Conservation (phyloP, 176 grass and related monocot species). For the Eleusine coracana region DNA sequence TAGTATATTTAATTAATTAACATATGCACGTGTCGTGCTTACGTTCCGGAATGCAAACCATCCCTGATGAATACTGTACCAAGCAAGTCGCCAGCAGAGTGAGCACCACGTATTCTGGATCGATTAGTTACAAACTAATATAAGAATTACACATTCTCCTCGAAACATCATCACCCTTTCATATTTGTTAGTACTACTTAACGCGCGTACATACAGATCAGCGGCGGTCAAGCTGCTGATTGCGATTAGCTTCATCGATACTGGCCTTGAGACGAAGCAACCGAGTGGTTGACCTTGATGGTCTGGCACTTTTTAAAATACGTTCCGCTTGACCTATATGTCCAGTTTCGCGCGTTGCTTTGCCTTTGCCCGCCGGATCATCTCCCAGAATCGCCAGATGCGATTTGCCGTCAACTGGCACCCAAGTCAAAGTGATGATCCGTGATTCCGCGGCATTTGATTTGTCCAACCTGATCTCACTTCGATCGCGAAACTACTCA, state of each 20-base stretch:
- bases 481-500: no score
- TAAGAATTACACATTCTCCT: no score
- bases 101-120: not conserved
- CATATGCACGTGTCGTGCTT: not conserved
- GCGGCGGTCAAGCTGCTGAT: not conserved
- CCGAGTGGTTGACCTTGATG: not conserved
- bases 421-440: not conserved
- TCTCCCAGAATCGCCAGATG: not conserved
- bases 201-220: not conserved
- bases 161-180: no score
- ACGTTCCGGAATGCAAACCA: not conserved
- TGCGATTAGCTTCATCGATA: not conserved
- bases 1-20: not conserved
- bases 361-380: not conserved
- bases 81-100: not conserved
- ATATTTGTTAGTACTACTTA: no score
- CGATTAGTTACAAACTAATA: not conserved
- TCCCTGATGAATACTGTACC: not conserved
- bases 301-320: not conserved
- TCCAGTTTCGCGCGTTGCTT: not conserved
- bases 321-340: not conserved
- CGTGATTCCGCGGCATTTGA: not conserved
- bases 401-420: slow-evolving; percentile 1
- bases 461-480: not conserved
- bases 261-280: slow-evolving; percentile 24